Evolutionary conservation across 2,329 filamentous ascomycete species (phyloP), one percentile per base, ranked within the genome.

Genomic region (Tolypocladium inflatum): DNA sequence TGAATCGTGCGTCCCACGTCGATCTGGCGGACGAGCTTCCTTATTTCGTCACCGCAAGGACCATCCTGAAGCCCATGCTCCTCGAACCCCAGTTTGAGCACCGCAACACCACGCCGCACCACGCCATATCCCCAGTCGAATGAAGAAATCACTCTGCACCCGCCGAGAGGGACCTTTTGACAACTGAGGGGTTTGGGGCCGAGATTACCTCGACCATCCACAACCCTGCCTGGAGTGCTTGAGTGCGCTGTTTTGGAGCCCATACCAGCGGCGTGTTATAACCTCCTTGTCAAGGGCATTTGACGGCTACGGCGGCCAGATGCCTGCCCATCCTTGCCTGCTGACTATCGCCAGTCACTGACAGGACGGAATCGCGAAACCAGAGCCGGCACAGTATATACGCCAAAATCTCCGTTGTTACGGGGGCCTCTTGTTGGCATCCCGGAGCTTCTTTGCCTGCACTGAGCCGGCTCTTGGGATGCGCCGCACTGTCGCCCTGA

Each of bases 141-240:
- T 5, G 19, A 23, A 45, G 30, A 9, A 57, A 39, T 54, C 8
- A 9, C 42, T 30, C 26, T 33, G 38, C 48, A n/a, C 45, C n/a
- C 39, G 50, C 50, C 39, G 48, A 45, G 55, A 54, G 38, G 41
- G 56, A 48, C 50, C 41, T 57, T 57, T 57, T 54, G 56, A 54
- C 50, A 23, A 15, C 35, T 35, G 50, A 54, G 56, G 56, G 41
- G 39, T 43, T 48, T 54, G 50, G 30, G 41, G 39, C 56, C 56
- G 56, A 57, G 39, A 57, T 57, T 57, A 19, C 56, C 39, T 42
- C 23, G 9, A 35, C 39, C 54, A 23, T 43, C 23, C 38, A 48
- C n/a, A 48, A 55, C 39, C 23, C 23, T 41, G 26, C 45, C 26
- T 33, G 45, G 45, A 33, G 26, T 19, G 26, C 23, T 50, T 6